Evolutionary conservation across 2,329 filamentous ascomycete genomes (phyloP).

Genomic region (Coniochaeta ligniaria): DNA sequence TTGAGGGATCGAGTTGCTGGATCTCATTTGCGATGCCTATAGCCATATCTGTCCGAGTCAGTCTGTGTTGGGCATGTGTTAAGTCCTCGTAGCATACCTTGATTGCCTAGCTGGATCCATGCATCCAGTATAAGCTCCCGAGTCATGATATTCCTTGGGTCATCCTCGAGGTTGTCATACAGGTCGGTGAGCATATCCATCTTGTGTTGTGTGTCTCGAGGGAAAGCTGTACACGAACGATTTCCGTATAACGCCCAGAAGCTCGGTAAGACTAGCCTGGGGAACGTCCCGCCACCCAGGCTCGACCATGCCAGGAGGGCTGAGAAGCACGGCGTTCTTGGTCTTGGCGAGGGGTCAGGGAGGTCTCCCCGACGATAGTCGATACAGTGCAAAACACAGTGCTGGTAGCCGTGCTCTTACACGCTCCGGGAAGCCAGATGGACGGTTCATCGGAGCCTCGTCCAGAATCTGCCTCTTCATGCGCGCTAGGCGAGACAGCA

Average conservation of each 20-base stretch:
- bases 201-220: neutral
- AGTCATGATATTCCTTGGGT: conserved; percentile 5
- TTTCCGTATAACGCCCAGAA: neutral
- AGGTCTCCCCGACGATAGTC: too few species aligned
- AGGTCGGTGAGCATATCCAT: conserved; percentile 7
- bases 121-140: conserved; percentile 9
- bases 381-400: neutral
- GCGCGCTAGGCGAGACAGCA: neutral
- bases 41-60: conserved; percentile 5
- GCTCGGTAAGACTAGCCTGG: neutral
- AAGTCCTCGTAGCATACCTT: neutral
- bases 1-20: conserved; percentile 4
- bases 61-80: neutral
- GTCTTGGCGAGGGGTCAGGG: too few species aligned
- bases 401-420: neutral
- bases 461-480: neutral
- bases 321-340: too few species aligned
- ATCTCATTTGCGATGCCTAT: conserved; percentile 8
- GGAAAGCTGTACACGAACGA: neutral
- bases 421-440: neutral
- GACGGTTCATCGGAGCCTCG: neutral
- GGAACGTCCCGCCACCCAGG: too few species aligned
- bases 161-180: conserved; percentile 8
- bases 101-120: conserved; percentile 8
- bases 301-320: too few species aligned